Conservation (phyloP, 73 alveolate genomes). For the Symbiodinium pilosum region DNA sequence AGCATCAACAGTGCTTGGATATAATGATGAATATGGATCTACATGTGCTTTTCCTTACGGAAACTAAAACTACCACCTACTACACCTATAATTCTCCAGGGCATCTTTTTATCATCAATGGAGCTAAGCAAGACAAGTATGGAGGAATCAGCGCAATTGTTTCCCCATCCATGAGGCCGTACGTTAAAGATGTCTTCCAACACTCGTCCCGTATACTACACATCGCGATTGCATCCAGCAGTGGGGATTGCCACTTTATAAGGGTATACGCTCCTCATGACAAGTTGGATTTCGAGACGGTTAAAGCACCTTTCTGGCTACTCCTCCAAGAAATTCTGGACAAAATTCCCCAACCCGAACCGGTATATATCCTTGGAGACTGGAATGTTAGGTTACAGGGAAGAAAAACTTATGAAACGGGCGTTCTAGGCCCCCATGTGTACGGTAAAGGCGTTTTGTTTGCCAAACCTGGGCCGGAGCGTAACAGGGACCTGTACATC, state of each 20-base stretch:
- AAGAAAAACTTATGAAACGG: neutral
- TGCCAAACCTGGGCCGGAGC: neutral
- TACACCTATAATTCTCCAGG: neutral
- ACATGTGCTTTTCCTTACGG: neutral
- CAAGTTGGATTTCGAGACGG: neutral
- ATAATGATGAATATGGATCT: neutral
- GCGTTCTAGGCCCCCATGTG: neutral
- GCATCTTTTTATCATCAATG: neutral
- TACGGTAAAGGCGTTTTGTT: neutral
- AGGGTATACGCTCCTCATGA: neutral
- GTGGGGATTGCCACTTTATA: neutral
- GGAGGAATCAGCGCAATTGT: slow-evolving; percentile 5
- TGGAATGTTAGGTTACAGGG: slow-evolving; percentile 25
- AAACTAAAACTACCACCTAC: neutral
- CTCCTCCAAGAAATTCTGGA: neutral
- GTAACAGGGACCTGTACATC: neutral
- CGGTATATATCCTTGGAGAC: neutral
- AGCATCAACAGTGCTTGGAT: neutral
- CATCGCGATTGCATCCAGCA: neutral
- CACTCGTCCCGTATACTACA: neutral
- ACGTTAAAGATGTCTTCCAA: neutral
- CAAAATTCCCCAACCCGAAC: neutral
- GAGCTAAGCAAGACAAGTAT: neutral
- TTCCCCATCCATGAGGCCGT: neutral
- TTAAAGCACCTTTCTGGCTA: neutral